phyloP scores from a whole-genome alignment of 192 early-diverging fungal species.

The Backusella circina region DNA sequence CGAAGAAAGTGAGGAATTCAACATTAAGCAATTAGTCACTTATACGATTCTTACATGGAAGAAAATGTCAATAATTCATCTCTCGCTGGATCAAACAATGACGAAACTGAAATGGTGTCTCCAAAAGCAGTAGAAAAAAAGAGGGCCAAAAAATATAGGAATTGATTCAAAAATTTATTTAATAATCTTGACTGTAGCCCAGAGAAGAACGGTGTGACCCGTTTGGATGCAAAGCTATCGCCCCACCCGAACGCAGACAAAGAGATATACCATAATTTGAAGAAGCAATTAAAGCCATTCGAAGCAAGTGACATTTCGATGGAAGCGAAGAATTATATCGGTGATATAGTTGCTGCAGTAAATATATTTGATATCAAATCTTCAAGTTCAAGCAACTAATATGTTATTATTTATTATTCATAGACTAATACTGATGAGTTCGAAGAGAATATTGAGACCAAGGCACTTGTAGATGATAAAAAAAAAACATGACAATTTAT shows the following conservation, averaged over 20 bases:
- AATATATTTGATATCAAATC: conserved; percentile 12
- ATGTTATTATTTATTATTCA: conserved; percentile 8
- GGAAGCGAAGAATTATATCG: neutral
- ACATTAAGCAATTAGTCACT: no score
- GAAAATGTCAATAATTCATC: no score
- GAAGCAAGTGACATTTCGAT: neutral
- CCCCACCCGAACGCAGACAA: neutral
- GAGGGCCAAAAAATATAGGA: no score
- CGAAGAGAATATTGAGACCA: conserved; percentile 2
- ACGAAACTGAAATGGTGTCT: no score
- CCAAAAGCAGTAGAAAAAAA: no score
- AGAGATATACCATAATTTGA: neutral
- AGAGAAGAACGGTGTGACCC: no score
- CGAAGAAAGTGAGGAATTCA: no score
- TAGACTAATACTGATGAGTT: conserved; percentile 3
- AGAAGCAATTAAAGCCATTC: neutral
- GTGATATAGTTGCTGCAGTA: conserved; percentile 4
- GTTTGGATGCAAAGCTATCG: neutral
- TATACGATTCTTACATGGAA: no score
- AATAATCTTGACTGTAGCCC: no score
- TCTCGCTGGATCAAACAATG: no score
- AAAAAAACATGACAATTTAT: neutral
- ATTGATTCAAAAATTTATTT: no score
- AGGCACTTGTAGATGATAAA: neutral
- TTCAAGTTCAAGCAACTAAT: conserved; percentile 11